Conservation (phyloP, 2,329 filamentous ascomycete species). For the Xylariaceae sp. region DNA sequence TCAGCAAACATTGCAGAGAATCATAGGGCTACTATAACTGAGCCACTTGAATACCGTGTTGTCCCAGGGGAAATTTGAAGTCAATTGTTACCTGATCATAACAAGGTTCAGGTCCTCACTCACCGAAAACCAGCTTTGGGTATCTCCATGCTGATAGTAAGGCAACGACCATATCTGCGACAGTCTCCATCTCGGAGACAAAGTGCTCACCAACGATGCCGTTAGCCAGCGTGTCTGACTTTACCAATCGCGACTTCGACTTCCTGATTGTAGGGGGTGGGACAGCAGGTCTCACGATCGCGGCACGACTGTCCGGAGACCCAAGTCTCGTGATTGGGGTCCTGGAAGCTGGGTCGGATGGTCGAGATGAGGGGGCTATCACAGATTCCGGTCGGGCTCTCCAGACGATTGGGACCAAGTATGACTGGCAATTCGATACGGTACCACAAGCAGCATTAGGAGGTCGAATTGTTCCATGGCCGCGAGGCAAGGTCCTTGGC, state of each 20-base stretch:
- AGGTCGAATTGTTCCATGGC: constrained; percentile 37
- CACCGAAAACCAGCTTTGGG: too few species aligned
- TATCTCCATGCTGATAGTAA: too few species aligned
- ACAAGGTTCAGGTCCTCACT: too few species aligned
- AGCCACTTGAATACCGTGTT: too few species aligned
- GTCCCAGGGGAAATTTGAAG: too few species aligned
- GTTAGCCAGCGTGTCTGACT: constrained; percentile 1
- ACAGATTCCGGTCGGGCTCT: constrained; percentile 35
- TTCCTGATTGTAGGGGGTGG: constrained; percentile 21
- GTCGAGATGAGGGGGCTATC: constrained; percentile 21
- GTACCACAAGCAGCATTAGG: constrained; percentile 32
- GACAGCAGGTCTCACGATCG: constrained; percentile 21
- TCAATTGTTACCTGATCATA: too few species aligned
- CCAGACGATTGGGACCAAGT: constrained; percentile 28
- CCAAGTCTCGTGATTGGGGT: constrained; percentile 37
- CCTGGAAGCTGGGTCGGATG: constrained; percentile 36
- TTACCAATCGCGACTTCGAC: constrained; percentile 1
- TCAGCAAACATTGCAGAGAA: too few species aligned
- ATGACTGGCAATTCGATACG: constrained; percentile 40
- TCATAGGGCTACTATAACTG: too few species aligned
- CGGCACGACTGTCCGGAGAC: constrained; percentile 41
- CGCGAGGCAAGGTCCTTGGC: constrained; percentile 50
- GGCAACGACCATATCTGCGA: too few species aligned
- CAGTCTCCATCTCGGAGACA: too few species aligned
- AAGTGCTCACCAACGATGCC: background rate